Percentiles rank a stretch among this genome's conserved stretches.
Conservation (phyloP, 495 filamentous ascomycete species). For the Rhizodiscina lignyota region DNA sequence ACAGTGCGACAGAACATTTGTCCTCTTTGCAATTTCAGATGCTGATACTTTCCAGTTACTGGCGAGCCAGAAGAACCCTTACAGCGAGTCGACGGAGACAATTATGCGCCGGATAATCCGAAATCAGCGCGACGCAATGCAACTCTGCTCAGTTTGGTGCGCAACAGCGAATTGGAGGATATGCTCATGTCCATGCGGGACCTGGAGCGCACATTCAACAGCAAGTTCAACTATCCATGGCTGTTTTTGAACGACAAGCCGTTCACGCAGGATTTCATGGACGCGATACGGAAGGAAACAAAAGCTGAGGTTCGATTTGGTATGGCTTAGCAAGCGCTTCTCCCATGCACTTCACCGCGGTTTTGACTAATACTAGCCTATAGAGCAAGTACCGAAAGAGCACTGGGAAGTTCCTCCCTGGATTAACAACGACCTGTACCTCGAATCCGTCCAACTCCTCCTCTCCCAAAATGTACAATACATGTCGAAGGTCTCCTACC, state of each 20-base stretch:
- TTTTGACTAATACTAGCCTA: slow-evolving; percentile 6
- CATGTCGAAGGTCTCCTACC: slow-evolving; percentile 72
- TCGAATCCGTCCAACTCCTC: slow-evolving; percentile 69
- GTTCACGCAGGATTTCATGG: slow-evolving; percentile 87
- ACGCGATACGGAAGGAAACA: slow-evolving; percentile 53
- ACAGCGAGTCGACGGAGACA: slow-evolving; percentile 41
- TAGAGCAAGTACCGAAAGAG: slow-evolving; percentile 76
- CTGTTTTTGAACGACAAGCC: slow-evolving; percentile 96
- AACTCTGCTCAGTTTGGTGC: slow-evolving; percentile 81
- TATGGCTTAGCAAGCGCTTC: slow-evolving; percentile 21
- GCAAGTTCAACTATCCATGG: slow-evolving; percentile 99
- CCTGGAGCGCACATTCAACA: slow-evolving; percentile 89
- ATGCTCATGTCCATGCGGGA: slow-evolving; percentile 79
- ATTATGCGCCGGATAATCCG: slow-evolving; percentile 57
- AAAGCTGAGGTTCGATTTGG: slow-evolving; percentile 76
- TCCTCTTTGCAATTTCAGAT: not conserved
- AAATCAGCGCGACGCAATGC: slow-evolving; percentile 78
- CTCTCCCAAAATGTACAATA: slow-evolving; percentile 81
- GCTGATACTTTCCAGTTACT: slow-evolving; percentile 37
- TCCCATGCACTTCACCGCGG: not conserved
- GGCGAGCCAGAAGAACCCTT: slow-evolving; percentile 66
- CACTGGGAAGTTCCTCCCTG: slow-evolving; percentile 87
- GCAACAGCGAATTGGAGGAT: slow-evolving; percentile 72
- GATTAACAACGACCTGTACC: slow-evolving; percentile 77
- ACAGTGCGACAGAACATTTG: slow-evolving; percentile 63